These are phyloP conservation scores for Zoysia japonica DNA, from an alignment of 176 grass and related monocot species.

Conservation along the genomic window DNA sequence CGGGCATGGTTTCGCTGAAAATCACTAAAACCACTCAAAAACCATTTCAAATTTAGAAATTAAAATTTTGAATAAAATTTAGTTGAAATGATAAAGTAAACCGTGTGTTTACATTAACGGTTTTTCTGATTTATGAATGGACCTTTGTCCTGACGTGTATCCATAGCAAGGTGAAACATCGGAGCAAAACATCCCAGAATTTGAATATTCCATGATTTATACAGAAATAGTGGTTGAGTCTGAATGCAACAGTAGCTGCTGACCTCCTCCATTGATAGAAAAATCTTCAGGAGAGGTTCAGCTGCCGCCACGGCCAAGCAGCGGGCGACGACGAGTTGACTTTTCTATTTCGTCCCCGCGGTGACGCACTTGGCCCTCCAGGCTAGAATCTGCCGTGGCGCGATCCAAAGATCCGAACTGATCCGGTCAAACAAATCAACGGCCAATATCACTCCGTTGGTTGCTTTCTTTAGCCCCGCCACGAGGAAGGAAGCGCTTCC, in stretches of 20 bases:
- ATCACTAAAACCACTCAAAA: no score
- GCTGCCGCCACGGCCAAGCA: neutral
- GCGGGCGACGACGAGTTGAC: slow-evolving; percentile 20
- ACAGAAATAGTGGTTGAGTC: neutral
- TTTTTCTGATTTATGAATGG: no score
- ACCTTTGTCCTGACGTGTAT: no score
- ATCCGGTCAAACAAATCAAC: slow-evolving; percentile 26
- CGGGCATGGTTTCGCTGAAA: no score
- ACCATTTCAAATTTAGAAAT: no score
- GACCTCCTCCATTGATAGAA: neutral
- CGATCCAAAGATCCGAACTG: neutral
- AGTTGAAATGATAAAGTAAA: no score
- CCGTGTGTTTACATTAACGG: no score
- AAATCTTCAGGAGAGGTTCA: no score
- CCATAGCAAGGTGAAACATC: no score
- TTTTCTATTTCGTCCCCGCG: neutral
- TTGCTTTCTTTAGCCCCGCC: neutral
- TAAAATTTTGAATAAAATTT: no score
- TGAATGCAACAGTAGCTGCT: neutral
- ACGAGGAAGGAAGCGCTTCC: slow-evolving; percentile 5
- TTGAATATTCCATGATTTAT: no score
- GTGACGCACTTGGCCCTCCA: neutral
- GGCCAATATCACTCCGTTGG: neutral
- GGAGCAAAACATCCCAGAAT: no score
- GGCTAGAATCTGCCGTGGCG: neutral